Evolutionary conservation across 768 basidiomycete species (phyloP).

Genomic region (Coprinopsis cinerea): DNA sequence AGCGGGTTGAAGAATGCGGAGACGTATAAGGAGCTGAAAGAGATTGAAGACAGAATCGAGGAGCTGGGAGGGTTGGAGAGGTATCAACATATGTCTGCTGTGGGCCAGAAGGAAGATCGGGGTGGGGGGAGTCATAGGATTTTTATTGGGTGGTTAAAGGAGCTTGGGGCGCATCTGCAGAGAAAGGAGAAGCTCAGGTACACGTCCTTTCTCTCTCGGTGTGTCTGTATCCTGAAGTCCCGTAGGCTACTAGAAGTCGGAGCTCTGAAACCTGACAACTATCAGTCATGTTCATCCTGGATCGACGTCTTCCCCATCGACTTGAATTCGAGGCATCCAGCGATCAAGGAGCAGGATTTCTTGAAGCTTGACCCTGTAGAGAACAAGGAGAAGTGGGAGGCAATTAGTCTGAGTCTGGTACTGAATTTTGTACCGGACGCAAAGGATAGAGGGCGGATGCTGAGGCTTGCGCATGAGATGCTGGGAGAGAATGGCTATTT

Average conservation of each 20-base stretch:
- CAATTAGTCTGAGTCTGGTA: constrained; percentile 82
- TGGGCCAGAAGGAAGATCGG: constrained; percentile 75
- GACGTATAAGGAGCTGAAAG: constrained; percentile 32
- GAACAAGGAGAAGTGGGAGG: constrained; percentile 60
- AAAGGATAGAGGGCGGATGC: constrained; percentile 72
- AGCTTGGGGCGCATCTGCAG: constrained; percentile 31
- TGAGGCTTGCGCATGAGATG: constrained; percentile 53
- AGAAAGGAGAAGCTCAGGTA: constrained; percentile 33
- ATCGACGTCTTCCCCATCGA: constrained; percentile 75
- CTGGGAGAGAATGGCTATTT: constrained; percentile 50
- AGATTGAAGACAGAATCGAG: constrained; percentile 58
- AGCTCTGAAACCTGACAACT: constrained; percentile 82
- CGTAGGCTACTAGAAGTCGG: constrained; percentile 82
- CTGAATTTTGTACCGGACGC: constrained; percentile 83
- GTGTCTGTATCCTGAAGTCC: not conserved
- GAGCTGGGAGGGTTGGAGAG: constrained; percentile 69
- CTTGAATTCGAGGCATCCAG: constrained; percentile 75
- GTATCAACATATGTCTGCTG: constrained; percentile 79
- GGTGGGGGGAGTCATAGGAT: constrained; percentile 88
- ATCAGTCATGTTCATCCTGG: constrained; percentile 59
- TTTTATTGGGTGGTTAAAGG: constrained; percentile 69
- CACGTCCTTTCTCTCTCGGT: constrained; percentile 11
- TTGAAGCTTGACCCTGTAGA: constrained; percentile 49
- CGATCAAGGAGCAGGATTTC: constrained; percentile 85
- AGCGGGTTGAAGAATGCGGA: constrained; percentile 13